Conservation (phyloP, 768 basidiomycete genomes). For the Pholiota molesta region DNA sequence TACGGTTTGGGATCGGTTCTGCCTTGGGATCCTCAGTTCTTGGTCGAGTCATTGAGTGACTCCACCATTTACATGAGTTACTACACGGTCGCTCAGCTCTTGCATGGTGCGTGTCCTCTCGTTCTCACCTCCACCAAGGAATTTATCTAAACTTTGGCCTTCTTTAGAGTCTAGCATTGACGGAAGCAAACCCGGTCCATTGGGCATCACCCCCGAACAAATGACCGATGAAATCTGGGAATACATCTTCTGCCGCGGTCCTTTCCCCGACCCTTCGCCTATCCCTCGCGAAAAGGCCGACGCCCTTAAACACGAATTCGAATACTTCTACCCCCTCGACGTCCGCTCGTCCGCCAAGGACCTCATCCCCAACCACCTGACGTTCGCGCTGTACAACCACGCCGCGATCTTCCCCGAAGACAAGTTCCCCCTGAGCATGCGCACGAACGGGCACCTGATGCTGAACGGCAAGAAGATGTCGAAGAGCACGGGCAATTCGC, state of each 20-base stretch:
- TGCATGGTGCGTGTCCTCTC: conserved; percentile 69
- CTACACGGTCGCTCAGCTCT: conserved; percentile 90
- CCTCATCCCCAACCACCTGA: conserved; percentile 92
- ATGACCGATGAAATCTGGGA: conserved; percentile 99
- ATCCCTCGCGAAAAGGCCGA: conserved; percentile 79
- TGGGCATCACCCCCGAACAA: conserved; percentile 86
- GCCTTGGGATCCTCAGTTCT: conserved; percentile 96
- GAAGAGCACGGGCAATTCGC: conserved; percentile 94
- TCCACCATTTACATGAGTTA: conserved; percentile 99
- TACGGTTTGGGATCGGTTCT: conserved; percentile 95
- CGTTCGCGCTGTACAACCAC: conserved; percentile 94
- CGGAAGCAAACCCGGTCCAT: conserved; percentile 76
- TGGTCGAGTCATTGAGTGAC: conserved; percentile 96
- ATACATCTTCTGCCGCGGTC: conserved; percentile 81
- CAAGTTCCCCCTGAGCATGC: conserved; percentile 91
- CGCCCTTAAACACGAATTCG: conserved; percentile 85
- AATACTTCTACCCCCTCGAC: conserved; percentile 98
- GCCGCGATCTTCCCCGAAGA: conserved; percentile 91
- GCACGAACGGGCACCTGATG: conserved; percentile 95
- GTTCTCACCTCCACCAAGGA: neutral
- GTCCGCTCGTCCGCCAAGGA: conserved; percentile 98
- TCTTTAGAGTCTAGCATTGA: conserved; percentile 67
- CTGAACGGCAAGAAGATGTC: conserved; percentile 99
- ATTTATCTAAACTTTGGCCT: neutral
- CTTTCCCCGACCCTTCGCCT: conserved; percentile 70